A percentile compares a stretch with the other conserved stretches of the same genome.
phyloP scores from a whole-genome alignment of 2,329 filamentous ascomycete species.

The Cladophialophora immunda region DNA sequence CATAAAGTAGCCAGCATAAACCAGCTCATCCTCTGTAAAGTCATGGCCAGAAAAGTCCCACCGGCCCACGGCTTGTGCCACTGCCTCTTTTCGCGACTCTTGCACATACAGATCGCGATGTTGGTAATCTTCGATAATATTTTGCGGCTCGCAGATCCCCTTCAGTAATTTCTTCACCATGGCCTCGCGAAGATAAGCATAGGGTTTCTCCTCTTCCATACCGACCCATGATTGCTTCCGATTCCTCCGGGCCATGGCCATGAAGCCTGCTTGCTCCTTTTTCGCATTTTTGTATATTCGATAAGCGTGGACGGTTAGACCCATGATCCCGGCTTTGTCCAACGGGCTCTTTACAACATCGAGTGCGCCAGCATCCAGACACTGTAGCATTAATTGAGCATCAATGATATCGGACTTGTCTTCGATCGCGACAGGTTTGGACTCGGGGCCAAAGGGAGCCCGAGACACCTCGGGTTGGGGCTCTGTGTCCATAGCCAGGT shows the following conservation, averaged over 20 bases:
- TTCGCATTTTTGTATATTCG: constrained; percentile 79
- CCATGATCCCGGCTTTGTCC: constrained; percentile 74
- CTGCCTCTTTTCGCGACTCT: constrained; percentile 68
- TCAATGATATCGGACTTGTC: constrained; percentile 53
- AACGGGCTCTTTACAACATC: constrained; percentile 87
- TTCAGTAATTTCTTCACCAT: constrained; percentile 94
- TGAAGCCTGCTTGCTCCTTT: constrained; percentile 74
- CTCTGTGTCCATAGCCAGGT: constrained; percentile 26
- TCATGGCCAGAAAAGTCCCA: constrained; percentile 93
- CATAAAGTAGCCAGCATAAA: constrained; percentile 86
- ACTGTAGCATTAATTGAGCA: constrained; percentile 69
- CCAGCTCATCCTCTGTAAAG: constrained; percentile 87
- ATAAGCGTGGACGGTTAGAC: constrained; percentile 83
- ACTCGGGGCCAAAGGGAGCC: constrained; percentile 35
- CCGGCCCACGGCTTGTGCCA: constrained; percentile 74
- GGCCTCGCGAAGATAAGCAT: constrained; percentile 86
- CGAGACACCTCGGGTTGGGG: constrained; percentile 25
- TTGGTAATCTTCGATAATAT: constrained; percentile 68
- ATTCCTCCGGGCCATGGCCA: constrained; percentile 73
- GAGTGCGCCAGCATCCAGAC: constrained; percentile 83
- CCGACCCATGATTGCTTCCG: constrained; percentile 93
- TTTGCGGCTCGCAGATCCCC: constrained; percentile 80
- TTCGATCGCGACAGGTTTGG: constrained; percentile 38
- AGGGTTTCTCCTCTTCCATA: constrained; percentile 82
- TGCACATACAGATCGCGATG: constrained; percentile 73